Conservation (phyloP, 331 rosid species). For the Pyracantha coccinea region DNA sequence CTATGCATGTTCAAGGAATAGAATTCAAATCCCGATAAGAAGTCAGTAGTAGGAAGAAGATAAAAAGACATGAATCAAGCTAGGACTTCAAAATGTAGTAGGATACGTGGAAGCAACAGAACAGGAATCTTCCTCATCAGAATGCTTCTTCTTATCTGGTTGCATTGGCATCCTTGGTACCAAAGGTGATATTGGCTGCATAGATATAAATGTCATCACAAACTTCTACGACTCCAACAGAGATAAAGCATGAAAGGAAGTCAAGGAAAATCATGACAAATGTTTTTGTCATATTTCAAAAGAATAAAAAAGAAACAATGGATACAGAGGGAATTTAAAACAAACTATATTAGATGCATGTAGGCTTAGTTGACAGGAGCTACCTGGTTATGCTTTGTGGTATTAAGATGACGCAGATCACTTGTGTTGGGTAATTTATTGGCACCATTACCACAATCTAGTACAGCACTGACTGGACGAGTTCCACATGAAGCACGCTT, state of each 20-base stretch:
- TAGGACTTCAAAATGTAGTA: slow-evolving; percentile 21
- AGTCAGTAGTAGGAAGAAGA: slow-evolving; percentile 8
- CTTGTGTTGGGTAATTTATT: slow-evolving; percentile 32
- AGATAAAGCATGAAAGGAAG: not conserved
- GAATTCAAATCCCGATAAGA: slow-evolving; percentile 13
- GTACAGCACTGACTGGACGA: slow-evolving; percentile 38
- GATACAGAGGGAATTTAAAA: not conserved
- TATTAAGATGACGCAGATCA: slow-evolving; percentile 35
- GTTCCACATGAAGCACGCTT: slow-evolving; percentile 65
- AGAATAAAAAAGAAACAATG: not conserved
- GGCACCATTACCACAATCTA: slow-evolving; percentile 20
- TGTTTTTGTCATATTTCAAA: not conserved
- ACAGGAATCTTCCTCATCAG: slow-evolving; percentile 88
- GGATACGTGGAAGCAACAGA: slow-evolving; percentile 85
- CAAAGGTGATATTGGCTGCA: slow-evolving; percentile 58
- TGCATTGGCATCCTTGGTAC: slow-evolving; percentile 61
- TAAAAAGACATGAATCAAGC: not conserved
- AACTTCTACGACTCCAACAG: not conserved
- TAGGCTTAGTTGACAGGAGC: slow-evolving; percentile 5
- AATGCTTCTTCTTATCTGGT: slow-evolving; percentile 76
- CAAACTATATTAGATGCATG: not conserved
- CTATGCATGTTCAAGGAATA: slow-evolving; percentile 47
- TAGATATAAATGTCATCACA: not conserved
- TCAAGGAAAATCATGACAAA: not conserved
- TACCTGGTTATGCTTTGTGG: slow-evolving; percentile 72